Base-by-base conservation (phyloP, 2,329 filamentous ascomycete genomes). In the Aspergillus sp. region DNA sequence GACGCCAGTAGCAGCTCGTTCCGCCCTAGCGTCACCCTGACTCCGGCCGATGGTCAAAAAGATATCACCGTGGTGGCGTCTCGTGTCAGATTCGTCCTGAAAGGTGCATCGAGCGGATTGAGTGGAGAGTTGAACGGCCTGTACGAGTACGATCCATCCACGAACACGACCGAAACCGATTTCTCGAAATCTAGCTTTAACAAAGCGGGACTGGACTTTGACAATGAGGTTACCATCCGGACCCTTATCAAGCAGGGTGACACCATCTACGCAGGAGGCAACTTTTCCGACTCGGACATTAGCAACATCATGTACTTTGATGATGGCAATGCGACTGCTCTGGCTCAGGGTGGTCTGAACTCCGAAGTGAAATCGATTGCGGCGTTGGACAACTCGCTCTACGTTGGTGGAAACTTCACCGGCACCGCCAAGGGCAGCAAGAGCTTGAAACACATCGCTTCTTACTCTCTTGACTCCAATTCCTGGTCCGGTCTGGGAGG, bases 1-100 rank as follows among this genome's bases (percentile, higher is more conserved):
- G 89, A 97, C 62, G 83, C 84, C 46, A 83, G 80, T 46, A 84
- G 81, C 7, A 74, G 73, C 53, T 79, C 78, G 17, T 96, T 96
- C 74, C 83, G 83, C 38, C 89, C 91, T 12, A 81, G 81, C 4
- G 83, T 98, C 45, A 95, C 86, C 0, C 72, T 98, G 41, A 78
- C 82, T 0, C 86, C 91, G 4, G 73, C 82, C 19, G 65, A 77
- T 27, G 83, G 80, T 35, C 69, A 83, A 30, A 69, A 76, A 2
- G 74, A 79, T 47, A 74, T 93, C 63, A 86, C 85, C 1, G 73
- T 97, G 54, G 93, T 98, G n/a, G 93, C 93, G 7, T 90, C 94
- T 62, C 81, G 86, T 48, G 83, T 97, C 37, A 83, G 85, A 7
- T 95, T 96, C 65, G 83, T 77, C 42, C 59, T 73, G 23, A 63